Conservation (phyloP, 2,329 filamentous ascomycete species). For the Clarireedia homoeocarpa region DNA sequence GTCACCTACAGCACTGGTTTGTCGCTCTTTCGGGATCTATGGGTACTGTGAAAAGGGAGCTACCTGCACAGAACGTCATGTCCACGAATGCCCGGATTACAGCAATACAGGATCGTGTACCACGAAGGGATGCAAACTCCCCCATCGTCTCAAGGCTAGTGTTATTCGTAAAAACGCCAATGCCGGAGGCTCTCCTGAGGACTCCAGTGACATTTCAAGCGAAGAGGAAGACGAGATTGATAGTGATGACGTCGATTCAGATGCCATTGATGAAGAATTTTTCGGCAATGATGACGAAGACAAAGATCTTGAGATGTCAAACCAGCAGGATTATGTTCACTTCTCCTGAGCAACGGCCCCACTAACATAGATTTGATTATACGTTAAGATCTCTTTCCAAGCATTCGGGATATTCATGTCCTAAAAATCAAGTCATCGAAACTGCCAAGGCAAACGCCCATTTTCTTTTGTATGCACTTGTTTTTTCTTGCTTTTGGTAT, state of each 20-base stretch:
- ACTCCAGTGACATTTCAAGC: slow-evolving; percentile 64
- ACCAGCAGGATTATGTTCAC: slow-evolving; percentile 52
- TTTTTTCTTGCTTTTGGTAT: not conserved
- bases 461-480: not conserved
- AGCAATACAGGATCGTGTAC: slow-evolving; percentile 83
- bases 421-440: not conserved
- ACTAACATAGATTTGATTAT: slow-evolving; percentile 7
- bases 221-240: slow-evolving; percentile 60
- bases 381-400: not conserved
- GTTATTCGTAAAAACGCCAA: slow-evolving; percentile 58
- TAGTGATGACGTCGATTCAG: slow-evolving; percentile 74
- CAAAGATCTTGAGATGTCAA: slow-evolving; percentile 44
- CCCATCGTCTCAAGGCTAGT: slow-evolving; percentile 82
- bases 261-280: slow-evolving; percentile 58
- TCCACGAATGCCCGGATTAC: slow-evolving; percentile 91
- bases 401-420: not conserved
- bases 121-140: slow-evolving; percentile 72
- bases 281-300: slow-evolving; percentile 47
- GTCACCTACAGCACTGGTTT: slow-evolving; percentile 70
- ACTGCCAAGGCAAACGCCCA: too few relatives aligned
- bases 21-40: slow-evolving; percentile 72
- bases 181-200: slow-evolving; percentile 35
- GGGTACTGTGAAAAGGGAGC: slow-evolving; percentile 84
- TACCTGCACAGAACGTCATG: slow-evolving; percentile 72
- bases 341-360: slow-evolving; percentile 30